Evolutionary conservation across 257 asterid species (phyloP).

Genomic region (Solanum clarkiae): DNA sequence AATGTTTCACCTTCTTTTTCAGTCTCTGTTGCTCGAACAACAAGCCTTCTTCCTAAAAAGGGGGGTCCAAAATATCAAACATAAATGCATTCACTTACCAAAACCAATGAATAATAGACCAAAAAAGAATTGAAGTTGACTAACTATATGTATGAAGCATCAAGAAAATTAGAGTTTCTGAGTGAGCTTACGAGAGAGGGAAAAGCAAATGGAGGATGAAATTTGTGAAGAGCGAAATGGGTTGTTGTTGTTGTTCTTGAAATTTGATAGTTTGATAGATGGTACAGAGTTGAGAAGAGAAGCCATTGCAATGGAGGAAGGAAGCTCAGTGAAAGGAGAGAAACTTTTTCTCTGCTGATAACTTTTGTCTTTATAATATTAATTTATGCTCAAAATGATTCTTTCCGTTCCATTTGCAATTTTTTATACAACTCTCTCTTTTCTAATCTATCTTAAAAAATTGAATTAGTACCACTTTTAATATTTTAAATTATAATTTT

Average conservation of each 20-base stretch:
- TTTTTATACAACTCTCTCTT: not conserved
- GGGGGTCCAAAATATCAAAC: not conserved
- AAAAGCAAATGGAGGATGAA: conserved; percentile 26
- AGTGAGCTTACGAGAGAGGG: conserved; percentile 34
- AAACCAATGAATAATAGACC: not conserved
- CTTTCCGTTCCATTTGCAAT: not conserved
- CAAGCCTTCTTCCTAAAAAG: conserved; percentile 41
- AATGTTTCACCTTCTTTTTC: conserved; percentile 43
- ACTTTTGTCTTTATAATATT: not conserved
- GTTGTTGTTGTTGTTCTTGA: conserved; percentile 4
- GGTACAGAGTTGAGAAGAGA: conserved; percentile 33
- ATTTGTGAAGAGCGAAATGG: conserved; percentile 25
- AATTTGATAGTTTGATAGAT: conserved; percentile 24
- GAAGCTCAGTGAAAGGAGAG: not conserved
- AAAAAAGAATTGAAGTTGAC: not conserved
- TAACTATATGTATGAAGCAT: not conserved
- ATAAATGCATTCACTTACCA: not conserved
- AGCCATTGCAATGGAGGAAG: conserved; percentile 32
- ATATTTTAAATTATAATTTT: too few species aligned
- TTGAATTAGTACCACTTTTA: too few species aligned
- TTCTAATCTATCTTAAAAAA: not conserved
- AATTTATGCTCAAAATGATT: not conserved
- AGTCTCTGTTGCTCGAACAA: conserved; percentile 75
- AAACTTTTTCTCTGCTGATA: not conserved
- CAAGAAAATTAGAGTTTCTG: not conserved